phyloP scores from a whole-genome alignment of 305 asterid species.

The Solanum hybrid region DNA sequence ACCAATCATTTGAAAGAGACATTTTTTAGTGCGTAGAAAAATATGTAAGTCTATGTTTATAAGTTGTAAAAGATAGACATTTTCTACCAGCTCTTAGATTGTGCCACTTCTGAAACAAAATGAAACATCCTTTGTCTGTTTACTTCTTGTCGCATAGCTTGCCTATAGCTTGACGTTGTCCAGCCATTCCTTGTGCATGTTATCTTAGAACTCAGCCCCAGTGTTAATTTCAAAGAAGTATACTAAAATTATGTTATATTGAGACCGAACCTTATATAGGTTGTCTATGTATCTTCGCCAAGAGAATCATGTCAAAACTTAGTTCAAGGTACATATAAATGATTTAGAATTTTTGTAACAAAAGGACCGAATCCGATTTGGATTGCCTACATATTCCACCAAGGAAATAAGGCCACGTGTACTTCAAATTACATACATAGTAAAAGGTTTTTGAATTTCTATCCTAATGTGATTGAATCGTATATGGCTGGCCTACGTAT shows the following conservation, averaged over 20 bases:
- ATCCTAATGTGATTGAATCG: background rate
- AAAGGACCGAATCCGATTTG: background rate
- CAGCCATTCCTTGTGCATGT: background rate
- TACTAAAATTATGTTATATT: background rate
- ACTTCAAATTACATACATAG: background rate
- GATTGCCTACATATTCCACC: background rate
- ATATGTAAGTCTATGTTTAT: too few species aligned
- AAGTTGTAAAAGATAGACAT: background rate
- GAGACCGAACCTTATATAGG: background rate
- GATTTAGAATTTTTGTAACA: too few species aligned
- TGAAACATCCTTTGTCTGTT: background rate
- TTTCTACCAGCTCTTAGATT: background rate
- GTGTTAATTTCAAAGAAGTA: background rate
- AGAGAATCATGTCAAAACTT: background rate
- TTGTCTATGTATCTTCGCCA: background rate
- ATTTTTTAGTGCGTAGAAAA: too few species aligned
- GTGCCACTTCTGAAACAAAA: background rate
- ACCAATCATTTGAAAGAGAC: background rate
- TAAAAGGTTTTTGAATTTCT: background rate
- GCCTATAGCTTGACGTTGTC: background rate
- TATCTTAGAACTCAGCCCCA: background rate
- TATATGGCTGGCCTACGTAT: background rate
- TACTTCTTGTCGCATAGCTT: background rate
- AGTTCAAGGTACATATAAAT: background rate
- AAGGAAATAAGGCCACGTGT: background rate